Base-by-base conservation (phyloP, 768 basidiomycete genomes). In the Boletus insuetus region DNA sequence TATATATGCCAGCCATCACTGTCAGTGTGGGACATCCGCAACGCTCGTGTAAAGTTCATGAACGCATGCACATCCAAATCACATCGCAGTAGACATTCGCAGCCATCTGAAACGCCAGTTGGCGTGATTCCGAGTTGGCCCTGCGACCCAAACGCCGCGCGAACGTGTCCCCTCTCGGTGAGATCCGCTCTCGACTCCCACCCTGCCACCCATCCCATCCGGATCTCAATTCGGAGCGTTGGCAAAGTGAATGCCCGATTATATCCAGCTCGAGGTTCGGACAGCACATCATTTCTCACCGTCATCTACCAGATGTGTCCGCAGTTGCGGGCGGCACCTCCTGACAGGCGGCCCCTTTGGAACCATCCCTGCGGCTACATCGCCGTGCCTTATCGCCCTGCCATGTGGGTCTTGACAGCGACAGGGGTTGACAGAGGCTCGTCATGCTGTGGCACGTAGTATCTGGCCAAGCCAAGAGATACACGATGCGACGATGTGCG, bases 161-260 rank as follows among this genome's bases (percentile, higher is more conserved):
- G 58, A 65, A 55, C 43, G 44, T 46, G 40, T 44, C 41, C 50
- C 29, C 29, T 29, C 8, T 49, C 52, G 59, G 60, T n/a, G 66
- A 66, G 65, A 68, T 66, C 65, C 65, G 65, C 51, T 53, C 64
- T 59, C 66, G 65, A 51, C 56, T 68, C 51, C 60, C 54, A 43
- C 51, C 35, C 20, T 40, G 49, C 49, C 20, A 38, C 22, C 12
- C 31, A 37, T 14, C 35, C 32, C 46, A 34, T 41, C 54, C 65
- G 66, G 65, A 66, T 68, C 66, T 65, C 61, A 54, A 53, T 51
- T 57, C 57, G 58, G 55, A 51, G 22, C 42, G 43, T 56, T 40
- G 31, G 46, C 62, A 67, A 58, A 56, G 60, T 64, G 39, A 58
- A 55, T 53, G 53, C 45, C 64, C 64, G 59, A 66, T 66, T 58